phyloP scores from a whole-genome alignment of 2,329 filamentous ascomycete species.

The Cryoendolithus antarcticus region DNA sequence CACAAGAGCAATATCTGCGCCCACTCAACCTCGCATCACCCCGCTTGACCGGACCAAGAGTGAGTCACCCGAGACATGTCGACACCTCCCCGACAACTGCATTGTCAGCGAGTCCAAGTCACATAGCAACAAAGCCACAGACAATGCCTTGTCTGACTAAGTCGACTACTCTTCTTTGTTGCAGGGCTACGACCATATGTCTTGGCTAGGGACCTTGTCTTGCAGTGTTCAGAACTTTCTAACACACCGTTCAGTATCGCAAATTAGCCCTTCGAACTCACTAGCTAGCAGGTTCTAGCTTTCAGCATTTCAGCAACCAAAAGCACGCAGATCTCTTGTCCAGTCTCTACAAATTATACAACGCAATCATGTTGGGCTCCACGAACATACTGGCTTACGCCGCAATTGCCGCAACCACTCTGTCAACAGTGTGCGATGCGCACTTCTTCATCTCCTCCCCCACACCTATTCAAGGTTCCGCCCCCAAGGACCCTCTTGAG shows the following conservation, averaged over 20 bases:
- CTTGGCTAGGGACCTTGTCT: too few relatives aligned
- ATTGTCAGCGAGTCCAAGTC: too few relatives aligned
- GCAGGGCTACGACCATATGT: too few relatives aligned
- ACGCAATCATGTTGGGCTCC: constrained; percentile 8
- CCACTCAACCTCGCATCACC: too few relatives aligned
- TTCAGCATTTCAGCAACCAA: constrained; percentile 1
- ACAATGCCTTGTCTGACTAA: not conserved
- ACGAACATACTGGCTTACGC: constrained; percentile 37
- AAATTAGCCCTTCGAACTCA: too few relatives aligned
- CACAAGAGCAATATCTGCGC: too few relatives aligned
- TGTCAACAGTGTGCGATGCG: constrained; percentile 50
- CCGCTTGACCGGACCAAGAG: too few relatives aligned
- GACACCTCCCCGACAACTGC: too few relatives aligned
- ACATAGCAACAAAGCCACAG: not conserved
- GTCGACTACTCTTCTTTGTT: not conserved
- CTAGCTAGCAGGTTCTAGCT: constrained; percentile 8
- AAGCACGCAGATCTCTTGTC: constrained; percentile 2
- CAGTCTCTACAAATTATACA: constrained; percentile 5
- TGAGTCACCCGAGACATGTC: too few relatives aligned
- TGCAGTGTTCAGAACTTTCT: too few relatives aligned
- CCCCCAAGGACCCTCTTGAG: constrained; percentile 51
- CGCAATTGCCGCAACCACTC: constrained; percentile 35
- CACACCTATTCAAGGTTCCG: constrained; percentile 42
- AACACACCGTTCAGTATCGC: too few relatives aligned
- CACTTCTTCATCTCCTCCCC: constrained; percentile 68